Evolutionary conservation across 345 rosid species (phyloP).

Genomic region (Balakata baccata): DNA sequence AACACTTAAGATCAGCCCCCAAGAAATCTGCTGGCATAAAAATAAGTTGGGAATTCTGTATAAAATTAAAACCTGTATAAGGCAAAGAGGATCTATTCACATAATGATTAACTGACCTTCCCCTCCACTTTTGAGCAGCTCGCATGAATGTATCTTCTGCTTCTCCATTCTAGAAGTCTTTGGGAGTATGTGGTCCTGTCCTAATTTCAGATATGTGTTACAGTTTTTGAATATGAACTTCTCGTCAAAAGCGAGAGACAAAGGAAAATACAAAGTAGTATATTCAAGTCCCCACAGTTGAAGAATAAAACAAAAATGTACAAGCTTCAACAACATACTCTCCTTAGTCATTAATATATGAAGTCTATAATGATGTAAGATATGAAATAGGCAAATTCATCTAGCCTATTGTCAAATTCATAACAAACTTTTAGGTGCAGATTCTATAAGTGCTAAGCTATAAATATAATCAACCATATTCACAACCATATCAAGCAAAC

Average conservation of each 20-base stretch:
- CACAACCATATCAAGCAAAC: not conserved
- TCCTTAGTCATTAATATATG: constrained; percentile 9
- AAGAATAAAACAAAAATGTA: constrained; percentile 15
- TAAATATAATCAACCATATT: not conserved
- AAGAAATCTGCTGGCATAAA: constrained; percentile 14
- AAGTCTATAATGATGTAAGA: not conserved
- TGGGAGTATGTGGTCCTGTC: constrained; percentile 41
- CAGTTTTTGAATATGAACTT: constrained; percentile 11
- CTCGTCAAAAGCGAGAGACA: constrained; percentile 1
- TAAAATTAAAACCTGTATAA: not conserved
- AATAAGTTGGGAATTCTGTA: not conserved
- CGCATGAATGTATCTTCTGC: constrained; percentile 23
- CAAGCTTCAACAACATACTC: constrained; percentile 4
- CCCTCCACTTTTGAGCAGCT: constrained; percentile 19
- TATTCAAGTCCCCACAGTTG: constrained; percentile 13
- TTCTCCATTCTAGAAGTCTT: constrained; percentile 25
- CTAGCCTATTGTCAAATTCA: not conserved
- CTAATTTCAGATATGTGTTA: constrained; percentile 24
- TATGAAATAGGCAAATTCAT: not conserved
- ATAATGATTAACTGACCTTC: constrained; percentile 32
- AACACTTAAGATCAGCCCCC: constrained; percentile 16
- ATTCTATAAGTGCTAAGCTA: not conserved
- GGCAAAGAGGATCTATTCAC: constrained; percentile 6
- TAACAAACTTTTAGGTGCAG: not conserved
- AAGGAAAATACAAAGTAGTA: constrained; percentile 1